Evolutionary conservation across 768 basidiomycete genomes (phyloP).

Genomic region (Phlegmacium glaucopus): DNA sequence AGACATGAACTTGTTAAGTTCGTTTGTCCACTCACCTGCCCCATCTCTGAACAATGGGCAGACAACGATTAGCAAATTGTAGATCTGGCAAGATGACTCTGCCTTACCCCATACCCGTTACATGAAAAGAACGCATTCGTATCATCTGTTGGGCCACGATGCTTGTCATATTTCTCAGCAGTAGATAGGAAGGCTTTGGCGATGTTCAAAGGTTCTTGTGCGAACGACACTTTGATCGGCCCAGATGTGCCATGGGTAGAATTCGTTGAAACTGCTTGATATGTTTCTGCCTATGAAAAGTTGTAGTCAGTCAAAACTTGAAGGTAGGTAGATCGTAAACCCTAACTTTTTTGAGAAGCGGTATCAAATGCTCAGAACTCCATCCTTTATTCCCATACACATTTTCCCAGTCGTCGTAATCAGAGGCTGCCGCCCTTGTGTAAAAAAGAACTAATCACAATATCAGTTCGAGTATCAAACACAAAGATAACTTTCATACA

Average conservation of each 20-base stretch:
- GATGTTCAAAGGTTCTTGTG: slow-evolving; percentile 36
- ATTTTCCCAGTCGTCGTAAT: slow-evolving; percentile 62
- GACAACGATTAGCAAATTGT: neutral
- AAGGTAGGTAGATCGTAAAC: slow-evolving; percentile 14
- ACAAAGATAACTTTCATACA: slow-evolving; percentile 34
- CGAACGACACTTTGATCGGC: slow-evolving; percentile 48
- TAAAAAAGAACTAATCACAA: slow-evolving; percentile 45
- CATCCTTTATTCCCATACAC: slow-evolving; percentile 54
- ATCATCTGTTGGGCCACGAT: slow-evolving; percentile 42
- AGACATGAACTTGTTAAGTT: slow-evolving; percentile 17
- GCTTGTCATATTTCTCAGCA: slow-evolving; percentile 41
- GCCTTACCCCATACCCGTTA: slow-evolving; percentile 42
- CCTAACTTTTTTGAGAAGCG: slow-evolving; percentile 49
- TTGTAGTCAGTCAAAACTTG: slow-evolving; percentile 17
- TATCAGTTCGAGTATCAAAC: neutral
- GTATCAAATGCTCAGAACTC: slow-evolving; percentile 52
- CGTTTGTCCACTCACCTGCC: slow-evolving; percentile 35
- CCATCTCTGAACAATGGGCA: slow-evolving; percentile 40
- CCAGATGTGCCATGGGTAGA: slow-evolving; percentile 48
- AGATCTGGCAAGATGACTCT: neutral
- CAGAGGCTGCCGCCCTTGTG: slow-evolving; percentile 47
- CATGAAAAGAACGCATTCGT: slow-evolving; percentile 44
- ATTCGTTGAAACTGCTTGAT: slow-evolving; percentile 23
- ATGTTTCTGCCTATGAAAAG: slow-evolving; percentile 39
- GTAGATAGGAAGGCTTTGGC: slow-evolving; percentile 26